A percentile compares a stretch with the other conserved stretches of the same genome.
Conservation (phyloP, 179 eudicot species). For the Spergularia azorica region DNA sequence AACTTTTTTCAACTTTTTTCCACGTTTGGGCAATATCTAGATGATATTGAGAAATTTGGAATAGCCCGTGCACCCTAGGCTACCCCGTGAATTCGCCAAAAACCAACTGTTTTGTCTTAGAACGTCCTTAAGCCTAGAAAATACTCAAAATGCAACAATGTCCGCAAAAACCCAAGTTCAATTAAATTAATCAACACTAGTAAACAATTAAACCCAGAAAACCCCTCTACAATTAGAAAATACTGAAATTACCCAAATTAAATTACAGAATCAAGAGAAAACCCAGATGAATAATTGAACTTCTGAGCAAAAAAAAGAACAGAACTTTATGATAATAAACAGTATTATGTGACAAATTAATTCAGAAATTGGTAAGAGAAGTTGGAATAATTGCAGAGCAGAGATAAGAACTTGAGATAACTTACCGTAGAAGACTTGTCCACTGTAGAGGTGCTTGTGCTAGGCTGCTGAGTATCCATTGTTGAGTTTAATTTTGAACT, state of each 20-base stretch:
- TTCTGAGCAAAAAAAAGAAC: neutral
- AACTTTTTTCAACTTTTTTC: too few species aligned
- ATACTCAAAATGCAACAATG: neutral
- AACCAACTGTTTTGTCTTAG: too few species aligned
- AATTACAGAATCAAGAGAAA: neutral
- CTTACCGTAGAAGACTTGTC: conserved; percentile 17
- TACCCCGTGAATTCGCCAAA: neutral
- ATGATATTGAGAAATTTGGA: too few species aligned
- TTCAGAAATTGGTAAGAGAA: neutral
- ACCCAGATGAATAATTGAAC: neutral
- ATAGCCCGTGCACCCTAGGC: too few species aligned
- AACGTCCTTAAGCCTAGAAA: neutral
- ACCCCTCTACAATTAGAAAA: neutral
- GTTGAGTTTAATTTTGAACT: neutral
- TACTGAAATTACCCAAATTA: conserved; percentile 10
- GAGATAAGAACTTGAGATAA: conserved; percentile 12
- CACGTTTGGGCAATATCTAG: too few species aligned
- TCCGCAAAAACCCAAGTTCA: neutral
- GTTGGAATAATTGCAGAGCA: conserved; percentile 17
- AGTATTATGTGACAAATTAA: neutral
- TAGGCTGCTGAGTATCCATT: conserved; percentile 18
- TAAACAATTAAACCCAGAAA: neutral
- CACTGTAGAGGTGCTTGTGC: neutral
- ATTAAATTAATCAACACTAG: neutral
- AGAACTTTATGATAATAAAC: neutral